Base-by-base conservation (phyloP, 768 basidiomycete genomes). In the Panus rudis region DNA sequence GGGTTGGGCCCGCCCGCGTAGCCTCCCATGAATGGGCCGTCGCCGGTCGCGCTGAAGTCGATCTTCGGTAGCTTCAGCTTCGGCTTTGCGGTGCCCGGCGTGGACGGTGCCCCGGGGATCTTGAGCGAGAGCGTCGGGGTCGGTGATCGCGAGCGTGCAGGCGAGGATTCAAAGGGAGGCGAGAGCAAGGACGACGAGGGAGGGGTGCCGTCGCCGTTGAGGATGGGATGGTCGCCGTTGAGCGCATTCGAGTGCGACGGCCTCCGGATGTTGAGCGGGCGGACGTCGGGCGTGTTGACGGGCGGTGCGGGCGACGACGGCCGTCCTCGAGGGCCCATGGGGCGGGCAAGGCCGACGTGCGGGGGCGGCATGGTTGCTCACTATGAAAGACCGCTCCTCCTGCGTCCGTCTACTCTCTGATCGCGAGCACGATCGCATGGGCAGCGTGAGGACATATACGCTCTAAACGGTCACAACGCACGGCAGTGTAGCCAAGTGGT, bases 401-500 rank as follows among this genome's bases (percentile, higher is more conserved):
- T 30, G 10, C 28, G 10, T n/a, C 28, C 28, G 28, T 30, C 10
- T 30, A n/a, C 10, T 10, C 28, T 30, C 28, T 10, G 28, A 10
- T 30, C 28, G 10, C 28, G 10, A 30, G n/a, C n/a, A n/a, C n/a
- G 28, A 30, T 30, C 28, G 10, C 10, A 30, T 30, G 16, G 16
- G 28, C 28, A 16, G 10, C 28, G 10, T 30, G 16, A n/a, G n/a
- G n/a, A n/a, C n/a, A n/a, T n/a, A 30, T 30, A 30, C 28, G 16
- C 33, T 20, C 33, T 55, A 52, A 49, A 43, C 52, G 16, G 7
- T 20, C 33, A 30, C 28, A 30, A 10, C 10, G 10, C 28, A 17
- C 43, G 71, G 71, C 69, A 73, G 68, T 72, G 71, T 72, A 72
- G 71, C 71, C 71, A 72, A 72, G 71, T 72, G 71, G 71, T 72